phyloP scores from a whole-genome alignment of 2,329 filamentous ascomycete genomes.

The Phaeosphaeria sp. region DNA sequence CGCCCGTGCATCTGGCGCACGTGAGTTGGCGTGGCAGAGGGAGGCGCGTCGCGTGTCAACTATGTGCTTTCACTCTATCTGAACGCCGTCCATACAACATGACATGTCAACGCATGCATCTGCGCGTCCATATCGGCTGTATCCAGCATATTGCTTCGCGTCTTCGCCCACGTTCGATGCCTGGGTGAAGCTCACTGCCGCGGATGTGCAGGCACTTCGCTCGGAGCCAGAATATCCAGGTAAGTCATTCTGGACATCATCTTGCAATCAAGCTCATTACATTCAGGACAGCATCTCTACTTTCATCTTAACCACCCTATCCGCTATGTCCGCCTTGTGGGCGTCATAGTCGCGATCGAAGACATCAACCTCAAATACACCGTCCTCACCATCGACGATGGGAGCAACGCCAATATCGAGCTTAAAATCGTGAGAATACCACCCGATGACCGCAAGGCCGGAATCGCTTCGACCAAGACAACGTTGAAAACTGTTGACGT shows the following conservation, averaged over 20 bases:
- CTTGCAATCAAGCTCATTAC: not conserved
- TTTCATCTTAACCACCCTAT: constrained; percentile 62
- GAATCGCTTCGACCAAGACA: constrained; percentile 44
- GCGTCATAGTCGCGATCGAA: constrained; percentile 53
- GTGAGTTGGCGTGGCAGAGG: constrained; percentile 15
- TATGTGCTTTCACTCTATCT: constrained; percentile 8
- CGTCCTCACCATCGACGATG: constrained; percentile 65
- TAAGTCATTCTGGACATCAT: constrained; percentile 20
- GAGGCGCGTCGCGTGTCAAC: constrained; percentile 21
- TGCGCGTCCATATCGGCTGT: constrained; percentile 48
- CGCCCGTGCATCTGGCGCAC: constrained; percentile 12
- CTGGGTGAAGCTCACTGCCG: constrained; percentile 67
- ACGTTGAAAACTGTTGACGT: constrained; percentile 49
- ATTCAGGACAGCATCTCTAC: constrained; percentile 60
- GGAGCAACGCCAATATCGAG: constrained; percentile 65
- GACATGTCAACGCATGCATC: constrained; percentile 36
- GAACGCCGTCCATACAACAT: constrained; percentile 32
- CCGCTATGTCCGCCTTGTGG: constrained; percentile 55
- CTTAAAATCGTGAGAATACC: constrained; percentile 56
- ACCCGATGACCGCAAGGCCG: constrained; percentile 27
- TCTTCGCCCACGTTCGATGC: constrained; percentile 66
- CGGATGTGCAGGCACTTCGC: constrained; percentile 61
- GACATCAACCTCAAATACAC: constrained; percentile 49
- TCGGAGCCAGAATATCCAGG: constrained; percentile 59
- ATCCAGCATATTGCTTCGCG: constrained; percentile 66